These are phyloP conservation scores for Yamadazyma spencermartinsiae DNA, from an alignment of 1,139 yeast species.

Conservation along the genomic window DNA sequence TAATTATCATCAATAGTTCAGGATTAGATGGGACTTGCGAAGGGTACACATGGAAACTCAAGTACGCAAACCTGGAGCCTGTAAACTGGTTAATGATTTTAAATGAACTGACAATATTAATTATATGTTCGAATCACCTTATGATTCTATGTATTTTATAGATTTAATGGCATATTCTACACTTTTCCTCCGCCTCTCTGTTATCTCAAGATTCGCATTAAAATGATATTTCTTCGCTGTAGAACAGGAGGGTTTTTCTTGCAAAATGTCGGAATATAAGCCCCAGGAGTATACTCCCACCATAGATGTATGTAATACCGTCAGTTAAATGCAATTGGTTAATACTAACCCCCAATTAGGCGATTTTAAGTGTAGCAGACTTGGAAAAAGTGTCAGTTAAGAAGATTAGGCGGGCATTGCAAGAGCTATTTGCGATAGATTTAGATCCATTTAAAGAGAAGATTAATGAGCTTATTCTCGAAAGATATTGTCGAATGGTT, in stretches of 20 bases:
- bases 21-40: too few relatives aligned
- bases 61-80: too few relatives aligned
- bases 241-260: not conserved
- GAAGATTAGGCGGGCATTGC: conserved; percentile 67
- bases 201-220: not conserved
- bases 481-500: conserved; percentile 53
- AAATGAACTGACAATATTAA: not conserved
- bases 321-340: not conserved
- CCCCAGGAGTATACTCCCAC: conserved; percentile 53
- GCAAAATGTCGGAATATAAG: conserved; percentile 8
- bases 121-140: not conserved
- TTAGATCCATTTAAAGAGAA: conserved; percentile 52
- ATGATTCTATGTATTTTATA: conserved; percentile 8
- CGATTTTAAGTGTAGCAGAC: conserved; percentile 73
- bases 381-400: conserved; percentile 72
- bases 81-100: too few relatives aligned
- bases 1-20: not conserved
- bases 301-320: conserved; percentile 66
- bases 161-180: not conserved
- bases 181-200: too few relatives aligned
- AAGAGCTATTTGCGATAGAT: conserved; percentile 62
- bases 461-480: conserved; percentile 61
- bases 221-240: not conserved
- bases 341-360: conserved; percentile 42
- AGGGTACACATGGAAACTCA: too few relatives aligned